Evolutionary conservation across 164 flowering plant genomes (phyloP).

Genomic region (Vitis labrusca): DNA sequence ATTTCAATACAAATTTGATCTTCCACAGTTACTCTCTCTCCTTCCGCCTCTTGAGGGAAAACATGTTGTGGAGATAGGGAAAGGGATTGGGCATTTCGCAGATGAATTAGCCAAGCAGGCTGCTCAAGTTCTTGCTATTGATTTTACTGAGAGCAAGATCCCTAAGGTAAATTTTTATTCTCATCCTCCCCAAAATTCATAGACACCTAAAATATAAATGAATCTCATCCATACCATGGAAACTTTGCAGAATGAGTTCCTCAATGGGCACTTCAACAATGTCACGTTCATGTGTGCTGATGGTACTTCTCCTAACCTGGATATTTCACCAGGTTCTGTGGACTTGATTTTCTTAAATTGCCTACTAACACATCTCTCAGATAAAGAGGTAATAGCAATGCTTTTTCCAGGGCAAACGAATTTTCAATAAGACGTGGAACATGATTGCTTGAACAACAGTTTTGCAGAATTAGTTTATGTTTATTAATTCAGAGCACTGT

Average conservation of each 20-base stretch:
- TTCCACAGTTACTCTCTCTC: constrained; percentile 72
- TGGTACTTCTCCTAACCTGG: constrained; percentile 77
- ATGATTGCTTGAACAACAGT: too few species aligned
- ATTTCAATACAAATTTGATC: background rate
- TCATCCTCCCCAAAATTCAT: too few species aligned
- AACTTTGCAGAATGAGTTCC: constrained; percentile 67
- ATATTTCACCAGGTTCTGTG: constrained; percentile 59
- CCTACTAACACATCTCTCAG: constrained; percentile 93
- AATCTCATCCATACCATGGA: background rate
- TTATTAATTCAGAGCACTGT: background rate
- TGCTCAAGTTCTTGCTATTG: constrained; percentile 68
- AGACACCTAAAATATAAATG: background rate
- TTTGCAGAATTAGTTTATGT: too few species aligned
- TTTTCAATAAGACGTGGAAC: too few species aligned
- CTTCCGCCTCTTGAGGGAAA: constrained; percentile 84
- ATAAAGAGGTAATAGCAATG: constrained; percentile 60
- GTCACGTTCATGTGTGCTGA: constrained; percentile 87
- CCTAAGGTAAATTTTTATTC: constrained; percentile 55
- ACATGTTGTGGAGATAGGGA: constrained; percentile 82
- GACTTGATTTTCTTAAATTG: constrained; percentile 92
- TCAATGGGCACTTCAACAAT: constrained; percentile 79
- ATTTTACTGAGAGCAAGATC: constrained; percentile 80
- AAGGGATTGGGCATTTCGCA: constrained; percentile 95
- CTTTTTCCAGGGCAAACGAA: too few species aligned
- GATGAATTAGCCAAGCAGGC: constrained; percentile 87